Evolutionary conservation across 2,329 filamentous ascomycete species (phyloP), one percentile per base, ranked within the genome.

Genomic region (Catunica adiposa): DNA sequence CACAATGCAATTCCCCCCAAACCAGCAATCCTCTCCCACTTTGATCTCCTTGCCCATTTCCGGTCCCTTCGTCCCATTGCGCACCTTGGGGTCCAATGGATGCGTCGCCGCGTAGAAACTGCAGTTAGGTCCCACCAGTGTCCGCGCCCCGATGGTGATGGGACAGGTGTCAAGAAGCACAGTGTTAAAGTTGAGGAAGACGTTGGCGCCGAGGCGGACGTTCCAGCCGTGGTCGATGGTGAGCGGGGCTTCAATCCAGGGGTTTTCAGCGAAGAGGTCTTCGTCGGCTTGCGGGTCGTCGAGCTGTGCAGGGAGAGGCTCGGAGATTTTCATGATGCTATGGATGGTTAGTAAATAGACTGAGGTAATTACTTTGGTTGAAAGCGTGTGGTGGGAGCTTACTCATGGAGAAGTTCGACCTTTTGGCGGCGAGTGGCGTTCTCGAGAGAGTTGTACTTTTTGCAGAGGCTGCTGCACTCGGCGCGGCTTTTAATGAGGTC

Each of bases 11-110:
- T 82, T 83, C 0, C 84, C 84, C 1, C 82, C 85, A 29, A 90
- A 68, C 86, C 86, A 88, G 68, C 85, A 86, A 69, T 94, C 88
- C 60, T 88, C 82, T 0, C 83, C 86, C 54, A 94, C 80, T 34
- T 72, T 75, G 59, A 95, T 86, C 8, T 84, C 78, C 61, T 78
- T 80, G 0, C 87, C 89, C 7, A 70, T 63, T 66, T 95, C 89
- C 0, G 87, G 87, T 0, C 88, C 88, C 14, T 77, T 73, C 0
- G 76, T 82, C 0, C 88, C 87, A 63, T 89, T 83, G 29, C 88
- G 78, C 3, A 90, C 61, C 0, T 74, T 74, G 0, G 86, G 85
- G 62, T 94, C 86, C 0, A 89, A 68, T 1, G 88, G 87, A 67
- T 95, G 89, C 0, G 77, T 82, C 1, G 78, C 89, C 40, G 79